Evolutionary conservation across 495 filamentous ascomycete genomes (phyloP).

Genomic region (Daldinia bambusicola): DNA sequence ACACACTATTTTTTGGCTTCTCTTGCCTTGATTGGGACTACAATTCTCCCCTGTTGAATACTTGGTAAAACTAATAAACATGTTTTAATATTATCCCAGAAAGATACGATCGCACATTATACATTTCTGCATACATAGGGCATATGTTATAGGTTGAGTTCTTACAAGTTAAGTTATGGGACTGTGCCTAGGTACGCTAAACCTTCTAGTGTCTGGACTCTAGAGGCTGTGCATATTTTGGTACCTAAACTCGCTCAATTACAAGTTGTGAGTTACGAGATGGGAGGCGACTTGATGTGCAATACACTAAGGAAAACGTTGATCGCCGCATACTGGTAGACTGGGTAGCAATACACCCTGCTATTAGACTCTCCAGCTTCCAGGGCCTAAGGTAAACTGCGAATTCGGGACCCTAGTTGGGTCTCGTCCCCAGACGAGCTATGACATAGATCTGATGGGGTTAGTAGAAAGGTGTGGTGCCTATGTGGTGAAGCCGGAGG

Average conservation of each 20-base stretch:
- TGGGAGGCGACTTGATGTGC: conserved; percentile 38
- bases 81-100: too few species aligned
- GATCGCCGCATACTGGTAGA: conserved; percentile 27
- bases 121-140: too few species aligned
- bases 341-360: conserved; percentile 25
- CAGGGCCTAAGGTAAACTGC: conserved; percentile 9
- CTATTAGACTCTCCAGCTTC: conserved; percentile 1
- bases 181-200: not conserved
- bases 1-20: conserved; percentile 3
- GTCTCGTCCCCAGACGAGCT: conserved; percentile 15
- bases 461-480: conserved; percentile 14
- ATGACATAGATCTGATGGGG: conserved; percentile 35
- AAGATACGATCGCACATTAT: too few species aligned
- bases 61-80: too few species aligned
- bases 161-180: too few species aligned
- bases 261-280: conserved; percentile 21
- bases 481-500: not conserved
- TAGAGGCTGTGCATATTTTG: conserved; percentile 19
- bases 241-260: conserved; percentile 13
- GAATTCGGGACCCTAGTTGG: conserved; percentile 12
- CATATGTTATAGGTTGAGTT: too few species aligned
- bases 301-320: conserved; percentile 8
- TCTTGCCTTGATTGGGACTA: not conserved
- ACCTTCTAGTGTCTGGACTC: not conserved
- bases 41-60: not conserved